phyloP scores from a whole-genome alignment of 2,329 filamentous ascomycete species.

The Rhinocladiella similis region DNA sequence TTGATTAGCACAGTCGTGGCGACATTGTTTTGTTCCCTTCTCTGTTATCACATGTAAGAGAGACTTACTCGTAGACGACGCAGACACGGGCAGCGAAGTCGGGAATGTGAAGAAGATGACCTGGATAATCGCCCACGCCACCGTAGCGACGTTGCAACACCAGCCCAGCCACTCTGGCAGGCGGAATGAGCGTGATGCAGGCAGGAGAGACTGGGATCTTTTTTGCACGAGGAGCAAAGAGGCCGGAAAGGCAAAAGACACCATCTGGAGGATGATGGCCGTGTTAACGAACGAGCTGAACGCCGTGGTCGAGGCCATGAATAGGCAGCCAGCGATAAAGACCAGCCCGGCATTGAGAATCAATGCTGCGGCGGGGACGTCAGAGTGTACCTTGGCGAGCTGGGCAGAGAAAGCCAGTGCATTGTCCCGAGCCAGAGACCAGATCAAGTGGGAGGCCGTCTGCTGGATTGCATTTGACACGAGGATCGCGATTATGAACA shows the following conservation, averaged over 20 bases:
- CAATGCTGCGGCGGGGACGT: slow-evolving; percentile 28
- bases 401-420: slow-evolving; percentile 20
- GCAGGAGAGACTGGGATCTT: slow-evolving; percentile 27
- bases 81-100: slow-evolving; percentile 27
- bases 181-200: background rate
- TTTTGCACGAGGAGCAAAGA: slow-evolving; percentile 30
- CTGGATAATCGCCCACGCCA: slow-evolving; percentile 28
- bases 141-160: slow-evolving; percentile 30
- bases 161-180: slow-evolving; percentile 26
- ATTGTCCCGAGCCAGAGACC: slow-evolving; percentile 32
- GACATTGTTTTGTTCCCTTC: too few species aligned
- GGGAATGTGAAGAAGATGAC: slow-evolving; percentile 36
- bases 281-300: slow-evolving; percentile 33
- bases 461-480: slow-evolving; percentile 2
- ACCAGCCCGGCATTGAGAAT: slow-evolving; percentile 22
- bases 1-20: background rate
- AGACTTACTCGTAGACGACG: slow-evolving; percentile 31
- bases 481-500: slow-evolving; percentile 1
- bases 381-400: slow-evolving; percentile 16
- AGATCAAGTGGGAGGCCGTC: slow-evolving; percentile 29
- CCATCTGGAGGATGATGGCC: slow-evolving; percentile 20
- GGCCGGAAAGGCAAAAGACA: slow-evolving; percentile 32
- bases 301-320: slow-evolving; percentile 5
- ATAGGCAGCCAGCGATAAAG: slow-evolving; percentile 22
- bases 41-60: too few species aligned